These are phyloP conservation scores for Excoecaria agallocha DNA, from an alignment of 345 rosid species.

Conservation along the genomic window DNA sequence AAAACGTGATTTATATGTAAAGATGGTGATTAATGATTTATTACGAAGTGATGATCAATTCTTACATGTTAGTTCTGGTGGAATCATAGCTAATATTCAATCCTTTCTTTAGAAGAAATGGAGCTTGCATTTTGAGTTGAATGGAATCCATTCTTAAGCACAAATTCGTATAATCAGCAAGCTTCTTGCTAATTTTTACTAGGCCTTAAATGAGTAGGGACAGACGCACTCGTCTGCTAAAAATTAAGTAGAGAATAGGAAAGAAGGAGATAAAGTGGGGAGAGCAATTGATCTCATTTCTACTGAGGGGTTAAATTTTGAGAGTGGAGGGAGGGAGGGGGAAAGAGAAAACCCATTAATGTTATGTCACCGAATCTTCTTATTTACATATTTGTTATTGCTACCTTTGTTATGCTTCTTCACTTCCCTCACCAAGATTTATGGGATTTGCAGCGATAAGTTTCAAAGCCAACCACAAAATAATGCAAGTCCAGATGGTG, in stretches of 20 bases:
- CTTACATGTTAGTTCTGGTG: not conserved
- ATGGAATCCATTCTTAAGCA: not conserved
- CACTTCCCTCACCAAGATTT: conserved; percentile 11
- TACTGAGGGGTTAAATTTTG: not conserved
- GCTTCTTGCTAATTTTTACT: not conserved
- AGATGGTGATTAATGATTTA: not conserved
- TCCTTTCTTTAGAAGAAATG: not conserved
- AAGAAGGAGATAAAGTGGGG: not conserved
- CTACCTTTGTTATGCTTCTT: not conserved
- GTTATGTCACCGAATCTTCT: not conserved
- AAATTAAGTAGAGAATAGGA: not conserved
- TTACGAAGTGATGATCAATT: too few species aligned
- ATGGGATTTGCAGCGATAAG: conserved; percentile 50
- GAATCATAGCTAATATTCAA: not conserved
- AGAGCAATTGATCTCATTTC: not conserved
- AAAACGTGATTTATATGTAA: not conserved
- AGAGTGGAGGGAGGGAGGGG: not conserved
- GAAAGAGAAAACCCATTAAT: not conserved
- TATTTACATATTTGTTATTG: not conserved
- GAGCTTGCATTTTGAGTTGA: not conserved
- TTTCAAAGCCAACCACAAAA: conserved; percentile 42
- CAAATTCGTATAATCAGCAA: not conserved
- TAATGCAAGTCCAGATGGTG: conserved; percentile 44
- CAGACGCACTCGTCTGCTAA: not conserved
- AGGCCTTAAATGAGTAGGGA: not conserved